Evolutionary conservation across 108 stramenopile genomes (phyloP), one percentile per base, ranked within the genome.

Genomic region (Discostella stelligeroides): DNA sequence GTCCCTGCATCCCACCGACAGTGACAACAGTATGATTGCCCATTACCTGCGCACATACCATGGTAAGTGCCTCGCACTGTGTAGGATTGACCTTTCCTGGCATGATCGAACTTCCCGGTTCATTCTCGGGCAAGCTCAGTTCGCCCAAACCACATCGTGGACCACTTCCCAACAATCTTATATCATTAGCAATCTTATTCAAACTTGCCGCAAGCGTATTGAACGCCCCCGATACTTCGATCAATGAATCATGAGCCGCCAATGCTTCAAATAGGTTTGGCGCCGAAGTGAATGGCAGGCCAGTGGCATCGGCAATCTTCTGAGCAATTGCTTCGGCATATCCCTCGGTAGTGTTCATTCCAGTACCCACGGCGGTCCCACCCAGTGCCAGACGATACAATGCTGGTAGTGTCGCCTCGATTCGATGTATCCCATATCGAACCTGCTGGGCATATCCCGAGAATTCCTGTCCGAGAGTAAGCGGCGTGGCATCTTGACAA

Each of bases 21-120:
- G 97, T 88, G 50, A 98, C 86, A 63, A 97, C 78, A 5, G 88
- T 91, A 68, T 98, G 89, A 76, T 99, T 98, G 40, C 99, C 99
- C 89, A 99, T 96, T n/a, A 98, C 97, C 82, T 96, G 96, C 37
- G 96, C 97, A 64, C 95, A 94, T 21, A 96, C 97, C 98, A 99
- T 99, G 43, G 98, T 98, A 30, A 99, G 49, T n/a, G 98, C 97
- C 78, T 98, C 97, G 76, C 98, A 98, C 80, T 97, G 98, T 8
- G 97, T 97, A 7, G 98, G 98, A 74, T 99, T 99, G 39, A 99
- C 96, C 82, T 99, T 99, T n/a, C 98, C 98, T 7, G 98, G 98
- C 98, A 99, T 99, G 82, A 99, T 99, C 66, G 87, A 89, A 25
- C 82, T 84, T n/a, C 98, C 98, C 0, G 98, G 98, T 78, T 99